Conservation (phyloP, 768 basidiomycete species). For the Coprinopsis cinerea region DNA sequence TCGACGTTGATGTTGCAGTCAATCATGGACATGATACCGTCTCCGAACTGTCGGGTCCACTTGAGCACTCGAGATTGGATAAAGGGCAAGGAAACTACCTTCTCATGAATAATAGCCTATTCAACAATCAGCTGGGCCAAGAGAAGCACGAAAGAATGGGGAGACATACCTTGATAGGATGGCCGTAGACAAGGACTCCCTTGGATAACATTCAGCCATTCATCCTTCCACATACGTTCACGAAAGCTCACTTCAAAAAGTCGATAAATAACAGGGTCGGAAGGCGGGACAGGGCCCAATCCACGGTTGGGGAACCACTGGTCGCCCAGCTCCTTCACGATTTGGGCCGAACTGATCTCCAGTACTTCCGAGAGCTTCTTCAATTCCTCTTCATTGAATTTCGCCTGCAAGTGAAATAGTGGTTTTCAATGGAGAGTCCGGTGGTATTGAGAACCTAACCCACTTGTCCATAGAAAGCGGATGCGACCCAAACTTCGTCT, state of each 20-base stretch:
- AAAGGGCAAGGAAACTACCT: slow-evolving; percentile 35
- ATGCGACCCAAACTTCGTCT: slow-evolving; percentile 80
- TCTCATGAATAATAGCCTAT: slow-evolving; percentile 74
- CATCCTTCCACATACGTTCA: background rate
- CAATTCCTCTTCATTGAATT: slow-evolving; percentile 57
- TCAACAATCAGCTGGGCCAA: background rate
- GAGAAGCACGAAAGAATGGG: background rate
- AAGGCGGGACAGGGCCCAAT: slow-evolving; percentile 64
- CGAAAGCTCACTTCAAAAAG: slow-evolving; percentile 64
- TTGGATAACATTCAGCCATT: slow-evolving; percentile 17
- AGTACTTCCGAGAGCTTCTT: slow-evolving; percentile 44
- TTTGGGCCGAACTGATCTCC: slow-evolving; percentile 31
- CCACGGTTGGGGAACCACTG: slow-evolving; percentile 77
- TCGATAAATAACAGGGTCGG: slow-evolving; percentile 76
- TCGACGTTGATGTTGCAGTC: slow-evolving; percentile 69
- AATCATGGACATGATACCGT: slow-evolving; percentile 88
- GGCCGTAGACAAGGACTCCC: slow-evolving; percentile 73
- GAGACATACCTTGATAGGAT: slow-evolving; percentile 61
- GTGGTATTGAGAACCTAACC: slow-evolving; percentile 8
- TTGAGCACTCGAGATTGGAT: background rate
- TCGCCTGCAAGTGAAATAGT: slow-evolving; percentile 44
- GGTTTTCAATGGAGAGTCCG: background rate
- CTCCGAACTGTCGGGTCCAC: slow-evolving; percentile 53
- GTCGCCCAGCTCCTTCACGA: slow-evolving; percentile 41
- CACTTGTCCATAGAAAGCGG: slow-evolving; percentile 79